phyloP scores from a whole-genome alignment of 2,329 filamentous ascomycete species.

The Colletotrichum shisoi region DNA sequence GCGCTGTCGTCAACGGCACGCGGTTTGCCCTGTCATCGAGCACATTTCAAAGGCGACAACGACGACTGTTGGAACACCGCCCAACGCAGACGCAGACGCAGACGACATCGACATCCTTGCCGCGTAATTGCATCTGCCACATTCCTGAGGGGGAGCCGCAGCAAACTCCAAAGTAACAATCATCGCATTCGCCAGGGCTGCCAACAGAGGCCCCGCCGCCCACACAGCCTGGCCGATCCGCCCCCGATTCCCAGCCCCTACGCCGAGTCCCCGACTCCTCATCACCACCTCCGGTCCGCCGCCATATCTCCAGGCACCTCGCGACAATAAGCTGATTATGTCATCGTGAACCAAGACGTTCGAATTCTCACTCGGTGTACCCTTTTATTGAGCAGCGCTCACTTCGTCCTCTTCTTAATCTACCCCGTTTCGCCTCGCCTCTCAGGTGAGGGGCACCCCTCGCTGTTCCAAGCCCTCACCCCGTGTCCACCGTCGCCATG shows the following conservation, averaged over 20 bases:
- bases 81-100: neutral
- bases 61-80: neutral
- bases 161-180: neutral
- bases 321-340: conserved; percentile 14
- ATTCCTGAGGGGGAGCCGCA: neutral
- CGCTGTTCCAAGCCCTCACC: conserved; percentile 7
- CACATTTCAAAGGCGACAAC: neutral
- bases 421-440: conserved; percentile 5
- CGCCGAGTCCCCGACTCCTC: conserved; percentile 23
- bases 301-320: neutral
- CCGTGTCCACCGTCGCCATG: conserved; percentile 49
- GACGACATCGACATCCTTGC: too few species aligned
- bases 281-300: conserved; percentile 2
- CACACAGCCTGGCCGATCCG: conserved; percentile 24
- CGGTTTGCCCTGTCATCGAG: too few species aligned
- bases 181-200: conserved; percentile 4
- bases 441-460: conserved; percentile 30
- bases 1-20: too few species aligned
- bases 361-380: neutral
- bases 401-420: neutral
- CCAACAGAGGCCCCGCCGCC: conserved; percentile 19
- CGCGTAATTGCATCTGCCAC: conserved; percentile 19
- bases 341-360: conserved; percentile 10
- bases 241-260: conserved; percentile 22
- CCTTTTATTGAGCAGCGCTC: neutral